Base-by-base conservation (phyloP, 2,329 filamentous ascomycete genomes). In the Rhinocladiella similis region DNA sequence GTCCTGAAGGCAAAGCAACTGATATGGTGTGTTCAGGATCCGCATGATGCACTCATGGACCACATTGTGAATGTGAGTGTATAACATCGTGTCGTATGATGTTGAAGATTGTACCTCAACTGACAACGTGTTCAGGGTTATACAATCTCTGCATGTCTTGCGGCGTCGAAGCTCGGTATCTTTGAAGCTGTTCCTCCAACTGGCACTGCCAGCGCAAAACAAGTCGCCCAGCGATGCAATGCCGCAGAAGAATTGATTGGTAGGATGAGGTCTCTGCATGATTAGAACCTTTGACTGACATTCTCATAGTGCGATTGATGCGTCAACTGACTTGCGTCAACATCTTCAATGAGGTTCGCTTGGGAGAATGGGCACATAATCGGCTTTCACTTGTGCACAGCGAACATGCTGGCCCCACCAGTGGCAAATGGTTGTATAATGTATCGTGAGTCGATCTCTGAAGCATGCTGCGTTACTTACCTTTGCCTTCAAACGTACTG, bases 291-390 rank as follows among this genome's bases (percentile, higher is more conserved):
- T 25, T 9, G 19, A 16, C 39, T 56, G 16, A 50, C 22, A 14
- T n/a, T 12, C 4, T 22, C 20, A 13, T 22, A 69, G 67, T 56
- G 22, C 50, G 50, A 35, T 35, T 53, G 16, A 53, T 70, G 65
- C 58, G 67, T 36, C 61, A 68, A 36, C 54, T 69, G 29, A 67
- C 64, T n/a, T 64, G 64, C 3, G 67, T 67, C 53, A 68, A 39
- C 43, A 53, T 71, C 25, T 63, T 68, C 36, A 57, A 64, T 9
- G 62, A 68, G 51, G 56, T 63, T 25, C 62, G 58, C 1, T 64
- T 65, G n/a, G 61, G 68, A 47, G 59, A 56, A 25, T 71, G 67
- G 50, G 57, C 63, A 4, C 69, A 71, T 47, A 70, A 66, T 3
- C 52, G 54, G 1, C 65, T 63, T 42, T 69, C 68, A 10, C 54